Conservation (phyloP, 2,329 filamentous ascomycete genomes). For the Calonectria henricotiae region DNA sequence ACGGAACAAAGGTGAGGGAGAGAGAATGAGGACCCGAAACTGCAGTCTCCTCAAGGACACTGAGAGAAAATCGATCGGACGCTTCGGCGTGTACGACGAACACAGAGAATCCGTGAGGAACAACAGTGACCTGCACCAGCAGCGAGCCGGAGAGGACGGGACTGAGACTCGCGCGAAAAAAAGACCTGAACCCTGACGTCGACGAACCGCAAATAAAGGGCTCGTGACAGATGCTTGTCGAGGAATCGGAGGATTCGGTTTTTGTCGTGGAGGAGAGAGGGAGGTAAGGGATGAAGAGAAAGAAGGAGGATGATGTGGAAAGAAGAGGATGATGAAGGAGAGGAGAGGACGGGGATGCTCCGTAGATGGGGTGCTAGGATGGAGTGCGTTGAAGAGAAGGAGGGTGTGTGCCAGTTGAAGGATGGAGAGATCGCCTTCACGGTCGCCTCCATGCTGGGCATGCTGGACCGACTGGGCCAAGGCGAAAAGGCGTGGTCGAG, state of each 20-base stretch:
- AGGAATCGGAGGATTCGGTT: constrained; percentile 59
- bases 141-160: constrained; percentile 53
- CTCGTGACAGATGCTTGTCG: constrained; percentile 58
- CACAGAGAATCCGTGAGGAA: constrained; percentile 40
- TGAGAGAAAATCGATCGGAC: constrained; percentile 33
- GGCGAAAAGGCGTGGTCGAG: constrained; percentile 18
- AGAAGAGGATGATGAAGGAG: constrained; percentile 50
- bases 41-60: constrained; percentile 42
- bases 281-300: constrained; percentile 44
- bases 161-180: constrained; percentile 54
- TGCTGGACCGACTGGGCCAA: neutral
- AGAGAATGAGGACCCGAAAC: constrained; percentile 40
- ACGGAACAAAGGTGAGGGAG: constrained; percentile 38
- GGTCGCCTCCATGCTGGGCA: too few relatives aligned
- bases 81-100: constrained; percentile 37
- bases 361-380: constrained; percentile 50
- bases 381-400: constrained; percentile 51
- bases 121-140: constrained; percentile 51
- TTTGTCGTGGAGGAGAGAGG: constrained; percentile 53
- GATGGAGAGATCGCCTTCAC: constrained; percentile 41
- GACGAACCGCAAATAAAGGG: constrained; percentile 52
- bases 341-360: constrained; percentile 44
- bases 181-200: constrained; percentile 55
- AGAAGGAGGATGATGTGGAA: constrained; percentile 45
- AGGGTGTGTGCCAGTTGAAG: constrained; percentile 37